Base-by-base conservation (phyloP, 2,329 filamentous ascomycete species). In the Simplicillium sp. region DNA sequence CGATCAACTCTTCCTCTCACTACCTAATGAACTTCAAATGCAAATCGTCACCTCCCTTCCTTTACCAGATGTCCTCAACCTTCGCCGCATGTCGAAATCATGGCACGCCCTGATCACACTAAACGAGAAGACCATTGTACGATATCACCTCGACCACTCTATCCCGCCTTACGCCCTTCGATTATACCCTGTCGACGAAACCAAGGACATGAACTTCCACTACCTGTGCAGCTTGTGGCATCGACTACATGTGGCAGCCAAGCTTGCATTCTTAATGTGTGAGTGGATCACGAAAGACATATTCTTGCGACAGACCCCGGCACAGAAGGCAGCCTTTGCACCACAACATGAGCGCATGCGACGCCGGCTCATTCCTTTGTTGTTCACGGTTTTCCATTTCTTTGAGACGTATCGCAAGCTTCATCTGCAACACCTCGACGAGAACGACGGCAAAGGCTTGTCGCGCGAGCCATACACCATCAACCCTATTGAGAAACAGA, bases 381-480 rank as follows among this genome's bases (percentile, higher is more conserved):
- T 82, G 13, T 82, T 82, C 48, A 80, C 77, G 11, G 65, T 80
- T 17, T 82, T 82, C 48, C 78, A 82, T 54, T 82, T 82, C 52
- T 82, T 82, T 53, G 78, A 82, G 54, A 77, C 67, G 1, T 81
- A 80, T 51, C 72, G 78, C 43, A 69, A 66, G 32, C 61, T 79
- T 3, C 76, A 82, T 48, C 55, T 80, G 7, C 60, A 75, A 48
- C 74, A 76, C 45, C 66, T 82, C 17, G 60, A 63, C 37, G 64
- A 73, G 37, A 65, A 76, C 41, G 61, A 59, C 32, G 70, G 72
- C 11, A 62, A 70, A 37, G 73, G 76, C 5, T 49, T 82, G 36
- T 59, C 60, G 33, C 63, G 55, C 34, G 65, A 68, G 40, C 71
- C 77, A 1, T 80, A 75, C 48, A 81, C 77, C 0, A 44, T 75